A percentile compares a stretch with the other conserved stretches of the same genome.
These are phyloP conservation scores for Pyrus bretschneideri DNA, from an alignment of 306 rosid genomes.

Conservation along the genomic window DNA sequence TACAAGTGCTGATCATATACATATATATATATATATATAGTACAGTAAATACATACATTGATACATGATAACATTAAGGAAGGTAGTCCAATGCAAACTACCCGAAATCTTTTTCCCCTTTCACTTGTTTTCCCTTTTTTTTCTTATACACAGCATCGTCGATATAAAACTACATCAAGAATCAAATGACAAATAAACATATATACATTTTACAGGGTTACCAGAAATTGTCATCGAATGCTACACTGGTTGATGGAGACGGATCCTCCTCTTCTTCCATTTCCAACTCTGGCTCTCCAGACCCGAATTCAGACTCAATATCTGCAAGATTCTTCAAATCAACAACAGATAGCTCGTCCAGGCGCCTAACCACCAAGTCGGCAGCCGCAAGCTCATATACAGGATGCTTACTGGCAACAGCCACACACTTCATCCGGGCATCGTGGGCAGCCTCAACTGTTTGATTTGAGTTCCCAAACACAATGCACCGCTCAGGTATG, in stretches of 20 bases:
- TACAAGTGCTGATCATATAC: conserved; percentile 17
- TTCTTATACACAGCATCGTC: conserved; percentile 59
- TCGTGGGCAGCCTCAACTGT: conserved; percentile 98
- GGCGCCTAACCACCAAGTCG: conserved; percentile 72
- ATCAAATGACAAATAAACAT: conserved; percentile 45
- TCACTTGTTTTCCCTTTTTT: conserved; percentile 10
- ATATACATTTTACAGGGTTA: conserved; percentile 61
- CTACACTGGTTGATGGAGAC: conserved; percentile 33
- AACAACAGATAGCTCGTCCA: conserved; percentile 80
- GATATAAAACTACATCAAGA: conserved; percentile 57
- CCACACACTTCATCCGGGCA: conserved; percentile 91
- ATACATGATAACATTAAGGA: conserved; percentile 31
- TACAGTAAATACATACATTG: conserved; percentile 27
- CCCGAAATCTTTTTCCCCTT: conserved; percentile 9
- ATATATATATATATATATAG: conserved; percentile 14
- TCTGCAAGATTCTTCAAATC: conserved; percentile 90
- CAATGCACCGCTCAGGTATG: conserved; percentile 94
- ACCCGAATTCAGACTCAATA: conserved; percentile 65
- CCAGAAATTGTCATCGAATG: conserved; percentile 70
- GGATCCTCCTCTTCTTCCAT: conserved; percentile 53
- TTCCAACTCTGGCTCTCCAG: conserved; percentile 70
- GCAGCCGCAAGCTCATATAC: conserved; percentile 92
- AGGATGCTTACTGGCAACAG: conserved; percentile 97
- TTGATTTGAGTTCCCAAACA: conserved; percentile 88
- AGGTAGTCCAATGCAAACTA: conserved; percentile 52